These are phyloP conservation scores for Dictyostelium brefeldianum DNA, from an alignment of 78 protist species.

Conservation along the genomic window DNA sequence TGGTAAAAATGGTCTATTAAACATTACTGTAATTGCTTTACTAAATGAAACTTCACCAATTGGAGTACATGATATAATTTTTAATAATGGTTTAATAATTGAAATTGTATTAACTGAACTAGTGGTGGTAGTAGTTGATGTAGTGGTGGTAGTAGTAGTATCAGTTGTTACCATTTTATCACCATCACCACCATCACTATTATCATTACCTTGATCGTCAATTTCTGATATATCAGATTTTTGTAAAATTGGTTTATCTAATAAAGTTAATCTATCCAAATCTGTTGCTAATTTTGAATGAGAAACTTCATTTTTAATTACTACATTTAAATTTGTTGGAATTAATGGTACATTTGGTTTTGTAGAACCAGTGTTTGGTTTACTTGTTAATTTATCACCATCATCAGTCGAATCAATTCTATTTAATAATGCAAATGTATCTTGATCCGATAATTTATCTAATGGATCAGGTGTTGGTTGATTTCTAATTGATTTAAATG, in stretches of 20 bases:
- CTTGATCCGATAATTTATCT: neutral
- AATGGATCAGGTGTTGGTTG: neutral
- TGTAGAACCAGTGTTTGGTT: neutral
- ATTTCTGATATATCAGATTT: too few relatives aligned
- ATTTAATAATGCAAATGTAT: neutral
- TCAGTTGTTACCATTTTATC: neutral
- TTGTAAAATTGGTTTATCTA: neutral
- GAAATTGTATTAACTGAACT: neutral
- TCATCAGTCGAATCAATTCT: neutral
- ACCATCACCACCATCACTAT: neutral
- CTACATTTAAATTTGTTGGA: neutral
- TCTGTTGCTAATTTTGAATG: neutral
- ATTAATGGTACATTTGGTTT: neutral
- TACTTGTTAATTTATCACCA: neutral
- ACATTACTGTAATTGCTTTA: neutral
- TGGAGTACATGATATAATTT: conserved; percentile 14
- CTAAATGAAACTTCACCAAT: conserved; percentile 1
- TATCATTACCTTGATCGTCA: too few relatives aligned
- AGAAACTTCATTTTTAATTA: neutral
- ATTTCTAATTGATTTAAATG: neutral
- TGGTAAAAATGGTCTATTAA: conserved; percentile 48
- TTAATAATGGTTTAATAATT: neutral
- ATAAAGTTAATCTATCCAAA: conserved; percentile 3
- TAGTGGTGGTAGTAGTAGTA: neutral
- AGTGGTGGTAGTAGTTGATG: neutral